Evolutionary conservation across 306 rosid genomes (phyloP).

Genomic region (Cicer bijugum): DNA sequence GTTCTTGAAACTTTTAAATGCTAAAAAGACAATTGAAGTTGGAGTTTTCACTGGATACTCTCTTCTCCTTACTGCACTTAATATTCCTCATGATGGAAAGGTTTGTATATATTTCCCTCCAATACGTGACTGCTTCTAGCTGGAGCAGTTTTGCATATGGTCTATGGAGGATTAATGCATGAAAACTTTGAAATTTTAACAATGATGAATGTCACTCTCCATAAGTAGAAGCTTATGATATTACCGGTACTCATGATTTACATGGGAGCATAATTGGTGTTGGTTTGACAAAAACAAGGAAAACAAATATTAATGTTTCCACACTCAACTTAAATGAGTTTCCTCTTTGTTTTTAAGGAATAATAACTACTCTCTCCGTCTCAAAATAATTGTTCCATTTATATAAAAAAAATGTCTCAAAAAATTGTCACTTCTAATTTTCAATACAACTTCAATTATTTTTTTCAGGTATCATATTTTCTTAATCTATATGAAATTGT

Average conservation of each 20-base stretch:
- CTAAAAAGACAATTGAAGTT: slow-evolving; percentile 57
- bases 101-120: neutral
- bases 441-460: too few relatives aligned
- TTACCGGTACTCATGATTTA: neutral
- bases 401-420: too few relatives aligned
- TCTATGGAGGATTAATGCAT: neutral
- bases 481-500: too few relatives aligned
- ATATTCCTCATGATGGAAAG: slow-evolving; percentile 64
- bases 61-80: slow-evolving; percentile 73
- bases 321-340: too few relatives aligned
- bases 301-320: too few relatives aligned
- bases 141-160: neutral
- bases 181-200: neutral
- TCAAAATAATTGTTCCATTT: too few relatives aligned
- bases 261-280: too few relatives aligned
- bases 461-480: too few relatives aligned
- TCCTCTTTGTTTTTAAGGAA: too few relatives aligned
- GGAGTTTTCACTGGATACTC: slow-evolving; percentile 76
- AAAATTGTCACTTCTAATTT: too few relatives aligned
- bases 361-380: too few relatives aligned
- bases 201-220: neutral
- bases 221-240: neutral
- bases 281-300: neutral
- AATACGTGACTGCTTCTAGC: neutral
- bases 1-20: slow-evolving; percentile 46